These are phyloP conservation scores for Boletus rubescentipes DNA, from an alignment of 768 basidiomycete genomes.

Conservation along the genomic window DNA sequence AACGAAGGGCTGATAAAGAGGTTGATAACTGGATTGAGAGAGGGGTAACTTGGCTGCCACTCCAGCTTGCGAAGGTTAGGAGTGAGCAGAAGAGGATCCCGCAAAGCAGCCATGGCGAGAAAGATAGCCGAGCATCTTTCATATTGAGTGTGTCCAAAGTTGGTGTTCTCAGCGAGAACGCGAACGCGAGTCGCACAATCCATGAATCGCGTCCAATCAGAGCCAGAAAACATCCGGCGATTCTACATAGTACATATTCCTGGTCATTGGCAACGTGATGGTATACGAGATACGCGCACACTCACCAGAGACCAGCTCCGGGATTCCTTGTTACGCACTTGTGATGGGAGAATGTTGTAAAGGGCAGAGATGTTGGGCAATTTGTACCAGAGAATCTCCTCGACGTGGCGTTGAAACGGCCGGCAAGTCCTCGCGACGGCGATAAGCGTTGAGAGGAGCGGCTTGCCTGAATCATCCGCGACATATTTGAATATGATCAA, in stretches of 20 bases:
- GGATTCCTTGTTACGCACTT: constrained; percentile 10
- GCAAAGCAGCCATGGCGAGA: constrained; percentile 15
- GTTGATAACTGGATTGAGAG: constrained; percentile 11
- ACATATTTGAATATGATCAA: constrained; percentile 21
- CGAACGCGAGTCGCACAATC: constrained; percentile 18
- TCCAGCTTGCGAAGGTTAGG: constrained; percentile 22
- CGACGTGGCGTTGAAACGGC: constrained; percentile 17
- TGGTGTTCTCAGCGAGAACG: constrained; percentile 5
- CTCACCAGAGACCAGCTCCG: constrained; percentile 24
- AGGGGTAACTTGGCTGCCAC: constrained; percentile 11
- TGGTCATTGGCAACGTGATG: background rate
- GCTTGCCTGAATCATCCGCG: constrained; percentile 16
- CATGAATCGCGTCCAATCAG: constrained; percentile 20
- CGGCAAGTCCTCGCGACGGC: constrained; percentile 30
- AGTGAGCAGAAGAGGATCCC: constrained; percentile 20
- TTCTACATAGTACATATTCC: constrained; percentile 14
- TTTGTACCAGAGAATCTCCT: constrained; percentile 25
- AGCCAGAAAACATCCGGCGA: constrained; percentile 17
- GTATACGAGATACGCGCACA: background rate
- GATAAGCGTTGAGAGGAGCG: constrained; percentile 17
- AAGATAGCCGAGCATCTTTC: constrained; percentile 7
- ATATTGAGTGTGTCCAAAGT: background rate
- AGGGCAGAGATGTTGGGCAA: constrained; percentile 10
- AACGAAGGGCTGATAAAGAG: constrained; percentile 22
- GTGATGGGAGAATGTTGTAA: constrained; percentile 17